Percentiles rank a stretch among this genome's conserved stretches.
Conservation (phyloP, 148 eudicot genomes). For the Rhododendron henanense region DNA sequence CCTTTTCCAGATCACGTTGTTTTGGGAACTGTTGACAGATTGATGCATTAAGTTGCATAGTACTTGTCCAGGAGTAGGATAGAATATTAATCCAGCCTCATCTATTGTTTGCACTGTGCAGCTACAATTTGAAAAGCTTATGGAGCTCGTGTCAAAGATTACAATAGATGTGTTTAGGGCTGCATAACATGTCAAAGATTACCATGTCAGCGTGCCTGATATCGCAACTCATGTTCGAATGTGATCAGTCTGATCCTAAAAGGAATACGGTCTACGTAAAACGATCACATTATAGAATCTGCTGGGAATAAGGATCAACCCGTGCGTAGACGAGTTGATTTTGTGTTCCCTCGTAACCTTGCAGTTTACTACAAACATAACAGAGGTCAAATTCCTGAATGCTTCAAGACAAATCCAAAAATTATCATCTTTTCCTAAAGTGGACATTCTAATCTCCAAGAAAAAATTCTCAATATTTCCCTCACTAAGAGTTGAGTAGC, state of each 20-base stretch:
- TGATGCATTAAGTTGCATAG: not conserved
- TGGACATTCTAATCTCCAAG: not conserved
- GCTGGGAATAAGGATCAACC: not conserved
- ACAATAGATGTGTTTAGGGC: not conserved
- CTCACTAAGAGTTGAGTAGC: not conserved
- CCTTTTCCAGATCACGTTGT: not conserved
- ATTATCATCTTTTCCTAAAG: not conserved
- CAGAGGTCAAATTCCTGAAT: not conserved
- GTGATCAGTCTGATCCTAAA: not conserved
- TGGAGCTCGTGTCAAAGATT: not conserved
- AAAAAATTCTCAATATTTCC: not conserved
- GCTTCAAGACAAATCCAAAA: not conserved
- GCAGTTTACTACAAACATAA: not conserved
- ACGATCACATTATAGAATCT: not conserved
- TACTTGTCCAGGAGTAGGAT: not conserved
- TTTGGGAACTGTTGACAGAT: not conserved
- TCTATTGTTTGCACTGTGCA: not conserved
- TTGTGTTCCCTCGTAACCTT: not conserved
- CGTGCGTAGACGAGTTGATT: not conserved
- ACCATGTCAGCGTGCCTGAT: not conserved
- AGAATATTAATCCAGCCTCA: not conserved
- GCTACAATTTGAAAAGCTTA: not conserved
- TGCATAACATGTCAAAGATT: not conserved
- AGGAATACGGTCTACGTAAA: not conserved
- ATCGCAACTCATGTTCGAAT: not conserved